Conservation (phyloP, 176 grass and related monocot genomes). For the Raddia distichophylla region DNA sequence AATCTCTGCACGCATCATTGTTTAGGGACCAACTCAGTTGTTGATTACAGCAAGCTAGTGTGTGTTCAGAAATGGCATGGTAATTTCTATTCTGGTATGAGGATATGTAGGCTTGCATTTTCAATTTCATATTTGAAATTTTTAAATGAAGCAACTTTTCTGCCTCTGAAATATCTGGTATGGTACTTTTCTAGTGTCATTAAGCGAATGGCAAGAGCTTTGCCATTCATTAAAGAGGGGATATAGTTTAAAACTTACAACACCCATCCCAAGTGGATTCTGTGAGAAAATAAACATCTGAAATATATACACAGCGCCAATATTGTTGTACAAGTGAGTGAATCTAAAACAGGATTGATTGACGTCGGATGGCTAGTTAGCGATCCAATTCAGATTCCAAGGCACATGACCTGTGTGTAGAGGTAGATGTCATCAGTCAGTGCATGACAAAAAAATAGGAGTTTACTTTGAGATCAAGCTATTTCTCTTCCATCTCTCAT, state of each 20-base stretch:
- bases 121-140: not conserved
- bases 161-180: not conserved
- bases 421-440: not conserved
- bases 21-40: not conserved
- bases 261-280: too few species aligned
- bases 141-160: not conserved
- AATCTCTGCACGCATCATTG: not conserved
- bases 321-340: not conserved
- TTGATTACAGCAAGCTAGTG: not conserved
- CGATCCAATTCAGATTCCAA: slow-evolving; percentile 1
- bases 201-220: too few species aligned
- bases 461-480: not conserved
- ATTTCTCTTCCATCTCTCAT: not conserved
- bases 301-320: too few species aligned
- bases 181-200: too few species aligned
- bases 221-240: too few species aligned
- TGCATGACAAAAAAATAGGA: slow-evolving; percentile 1
- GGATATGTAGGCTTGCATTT: not conserved
- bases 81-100: not conserved
- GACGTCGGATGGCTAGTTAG: not conserved
- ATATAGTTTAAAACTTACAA: too few species aligned
- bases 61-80: not conserved
- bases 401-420: not conserved
- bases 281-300: too few species aligned
- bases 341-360: slow-evolving; percentile 14